These are phyloP conservation scores for Leucocoprinus birnbaumii DNA, from an alignment of 768 basidiomycete species.

Conservation along the genomic window DNA sequence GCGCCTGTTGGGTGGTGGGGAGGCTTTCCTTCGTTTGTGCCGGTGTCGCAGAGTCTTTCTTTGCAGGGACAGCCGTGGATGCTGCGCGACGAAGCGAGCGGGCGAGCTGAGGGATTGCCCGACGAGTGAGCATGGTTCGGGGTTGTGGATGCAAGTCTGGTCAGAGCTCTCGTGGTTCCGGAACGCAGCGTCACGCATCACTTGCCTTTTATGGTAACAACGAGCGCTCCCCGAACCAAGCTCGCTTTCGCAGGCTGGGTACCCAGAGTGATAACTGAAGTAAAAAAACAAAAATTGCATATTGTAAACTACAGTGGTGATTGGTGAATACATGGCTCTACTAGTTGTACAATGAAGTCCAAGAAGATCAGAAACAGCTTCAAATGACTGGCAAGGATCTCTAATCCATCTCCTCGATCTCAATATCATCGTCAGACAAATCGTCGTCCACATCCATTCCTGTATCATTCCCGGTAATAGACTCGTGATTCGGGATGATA, in stretches of 20 bases:
- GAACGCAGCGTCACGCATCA: slow-evolving; percentile 12
- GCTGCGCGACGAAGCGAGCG: slow-evolving; percentile 24
- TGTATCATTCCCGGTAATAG: slow-evolving; percentile 40
- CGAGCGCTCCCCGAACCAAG: slow-evolving; percentile 12
- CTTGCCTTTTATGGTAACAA: slow-evolving; percentile 7
- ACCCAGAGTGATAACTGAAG: slow-evolving; percentile 2
- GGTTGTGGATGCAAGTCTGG: slow-evolving; percentile 14
- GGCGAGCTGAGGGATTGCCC: slow-evolving; percentile 29
- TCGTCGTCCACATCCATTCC: slow-evolving; percentile 62
- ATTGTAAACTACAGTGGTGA: too few relatives aligned
- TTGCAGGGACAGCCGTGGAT: slow-evolving; percentile 26
- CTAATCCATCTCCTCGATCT: slow-evolving; percentile 71
- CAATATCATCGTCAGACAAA: slow-evolving; percentile 36
- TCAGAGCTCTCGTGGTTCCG: slow-evolving; percentile 13
- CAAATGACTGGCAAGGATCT: not conserved
- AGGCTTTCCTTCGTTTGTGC: slow-evolving; percentile 15
- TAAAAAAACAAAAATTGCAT: too few relatives aligned
- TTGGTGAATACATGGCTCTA: too few relatives aligned
- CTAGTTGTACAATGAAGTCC: too few relatives aligned
- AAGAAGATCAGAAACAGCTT: too few relatives aligned
- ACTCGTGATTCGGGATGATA: slow-evolving; percentile 83
- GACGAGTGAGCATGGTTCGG: slow-evolving; percentile 37
- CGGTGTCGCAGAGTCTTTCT: slow-evolving; percentile 20
- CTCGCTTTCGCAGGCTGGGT: slow-evolving; percentile 24
- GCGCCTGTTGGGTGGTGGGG: slow-evolving; percentile 58